Evolutionary conservation across 768 basidiomycete species (phyloP).

Genomic region (Mycena vulgaris): DNA sequence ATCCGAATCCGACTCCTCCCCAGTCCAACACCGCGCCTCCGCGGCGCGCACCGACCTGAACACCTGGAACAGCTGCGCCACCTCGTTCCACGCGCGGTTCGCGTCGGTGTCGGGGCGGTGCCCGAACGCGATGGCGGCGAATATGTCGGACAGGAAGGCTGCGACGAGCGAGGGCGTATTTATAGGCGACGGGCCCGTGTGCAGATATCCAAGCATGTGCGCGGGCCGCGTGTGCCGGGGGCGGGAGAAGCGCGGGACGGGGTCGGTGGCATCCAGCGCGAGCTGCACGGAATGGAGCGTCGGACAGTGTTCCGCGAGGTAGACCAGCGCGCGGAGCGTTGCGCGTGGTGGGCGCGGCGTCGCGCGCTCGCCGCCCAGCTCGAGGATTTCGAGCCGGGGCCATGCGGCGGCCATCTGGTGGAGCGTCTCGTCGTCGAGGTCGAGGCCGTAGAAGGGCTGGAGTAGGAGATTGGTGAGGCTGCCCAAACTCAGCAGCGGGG

Average conservation of each 20-base stretch:
- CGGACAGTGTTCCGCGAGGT: neutral
- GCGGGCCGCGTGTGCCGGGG: neutral
- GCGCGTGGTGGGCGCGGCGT: neutral
- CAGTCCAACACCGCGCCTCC: conserved; percentile 3
- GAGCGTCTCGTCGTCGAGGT: neutral
- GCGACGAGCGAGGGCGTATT: neutral
- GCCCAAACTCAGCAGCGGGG: neutral
- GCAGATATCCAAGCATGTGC: neutral
- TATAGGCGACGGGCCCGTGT: neutral
- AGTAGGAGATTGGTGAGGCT: neutral
- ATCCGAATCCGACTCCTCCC: neutral
- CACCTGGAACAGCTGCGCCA: neutral
- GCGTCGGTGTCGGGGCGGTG: neutral
- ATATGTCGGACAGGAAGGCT: neutral
- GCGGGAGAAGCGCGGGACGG: conserved; percentile 2
- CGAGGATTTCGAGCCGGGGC: neutral
- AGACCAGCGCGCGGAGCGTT: neutral
- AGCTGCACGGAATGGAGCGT: neutral
- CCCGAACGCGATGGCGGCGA: neutral
- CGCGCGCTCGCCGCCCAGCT: neutral
- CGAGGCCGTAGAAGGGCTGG: neutral
- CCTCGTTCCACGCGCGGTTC: neutral
- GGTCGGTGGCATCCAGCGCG: neutral
- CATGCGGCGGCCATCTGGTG: neutral
- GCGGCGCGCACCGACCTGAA: neutral